phyloP scores from a whole-genome alignment of 2,329 filamentous ascomycete genomes.

The Neofusicoccum laricinum region DNA sequence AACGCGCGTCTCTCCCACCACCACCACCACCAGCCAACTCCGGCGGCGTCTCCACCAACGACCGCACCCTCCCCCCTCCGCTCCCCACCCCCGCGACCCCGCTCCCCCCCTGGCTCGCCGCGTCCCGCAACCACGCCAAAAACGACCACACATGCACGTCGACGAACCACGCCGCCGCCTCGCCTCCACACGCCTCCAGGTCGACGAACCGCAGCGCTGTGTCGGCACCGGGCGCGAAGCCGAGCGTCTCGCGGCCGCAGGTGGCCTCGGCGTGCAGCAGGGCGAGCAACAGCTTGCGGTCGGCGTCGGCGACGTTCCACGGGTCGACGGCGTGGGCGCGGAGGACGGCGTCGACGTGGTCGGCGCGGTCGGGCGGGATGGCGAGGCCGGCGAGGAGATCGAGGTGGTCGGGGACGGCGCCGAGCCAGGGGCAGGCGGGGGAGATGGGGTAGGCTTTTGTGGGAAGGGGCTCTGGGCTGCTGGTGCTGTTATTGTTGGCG shows the following conservation, averaged over 20 bases:
- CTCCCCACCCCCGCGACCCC: neutral
- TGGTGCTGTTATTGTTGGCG: too few relatives aligned
- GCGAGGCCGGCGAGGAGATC: neutral
- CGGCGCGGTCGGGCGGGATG: too few relatives aligned
- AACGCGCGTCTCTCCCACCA: neutral
- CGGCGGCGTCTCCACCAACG: too few relatives aligned
- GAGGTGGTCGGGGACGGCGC: neutral
- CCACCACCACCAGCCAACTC: neutral
- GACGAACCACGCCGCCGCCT: too few relatives aligned
- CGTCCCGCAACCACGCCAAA: too few relatives aligned
- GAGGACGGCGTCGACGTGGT: neutral
- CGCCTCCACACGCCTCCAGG: too few relatives aligned
- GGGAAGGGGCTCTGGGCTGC: too few relatives aligned
- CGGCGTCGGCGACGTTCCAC: neutral
- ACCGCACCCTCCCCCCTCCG: neutral
- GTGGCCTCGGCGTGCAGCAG: neutral
- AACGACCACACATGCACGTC: too few relatives aligned
- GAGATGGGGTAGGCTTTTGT: neutral
- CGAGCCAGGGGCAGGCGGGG: neutral
- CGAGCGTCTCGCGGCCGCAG: neutral
- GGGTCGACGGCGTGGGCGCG: neutral
- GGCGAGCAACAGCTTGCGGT: neutral
- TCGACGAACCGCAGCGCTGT: neutral
- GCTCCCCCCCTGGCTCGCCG: neutral
- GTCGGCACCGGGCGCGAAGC: neutral